A percentile compares a stretch with the other conserved stretches of the same genome.
Conservation (phyloP, 179 eudicot genomes). For the Silene noctiflora region DNA sequence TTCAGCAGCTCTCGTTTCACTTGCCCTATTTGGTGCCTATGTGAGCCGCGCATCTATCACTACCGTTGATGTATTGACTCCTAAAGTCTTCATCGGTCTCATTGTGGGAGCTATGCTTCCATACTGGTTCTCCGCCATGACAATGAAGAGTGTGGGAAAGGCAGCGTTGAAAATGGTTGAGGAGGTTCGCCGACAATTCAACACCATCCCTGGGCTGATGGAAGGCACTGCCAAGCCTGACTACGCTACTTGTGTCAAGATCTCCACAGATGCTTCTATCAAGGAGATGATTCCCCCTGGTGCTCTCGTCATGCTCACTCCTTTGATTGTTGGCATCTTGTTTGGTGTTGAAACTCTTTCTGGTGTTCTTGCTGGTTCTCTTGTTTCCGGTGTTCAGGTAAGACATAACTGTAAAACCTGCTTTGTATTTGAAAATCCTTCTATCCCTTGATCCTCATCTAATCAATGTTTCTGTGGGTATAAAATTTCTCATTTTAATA, state of each 20-base stretch:
- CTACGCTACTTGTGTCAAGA: constrained; percentile 84
- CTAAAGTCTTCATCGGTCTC: constrained; percentile 83
- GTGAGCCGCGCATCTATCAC: constrained; percentile 78
- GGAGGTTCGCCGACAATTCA: constrained; percentile 87
- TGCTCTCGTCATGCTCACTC: constrained; percentile 9
- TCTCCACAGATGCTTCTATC: constrained; percentile 87
- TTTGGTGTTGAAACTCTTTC: constrained; percentile 8
- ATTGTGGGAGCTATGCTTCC: constrained; percentile 93
- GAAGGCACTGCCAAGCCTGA: constrained; percentile 82
- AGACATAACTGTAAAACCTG: neutral
- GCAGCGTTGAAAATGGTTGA: constrained; percentile 92
- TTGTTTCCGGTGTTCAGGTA: constrained; percentile 10
- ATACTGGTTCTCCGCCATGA: constrained; percentile 96
- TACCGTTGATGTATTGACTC: constrained; percentile 79
- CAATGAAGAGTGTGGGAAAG: constrained; percentile 91
- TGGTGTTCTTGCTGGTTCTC: constrained; percentile 10
- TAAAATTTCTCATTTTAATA: neutral
- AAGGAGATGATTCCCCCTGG: constrained; percentile 95
- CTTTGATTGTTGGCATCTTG: constrained; percentile 8
- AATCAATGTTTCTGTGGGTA: neutral
- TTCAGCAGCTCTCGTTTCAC: constrained; percentile 90
- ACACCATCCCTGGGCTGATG: constrained; percentile 83
- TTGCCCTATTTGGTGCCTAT: constrained; percentile 85
- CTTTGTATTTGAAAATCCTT: neutral
- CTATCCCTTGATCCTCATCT: neutral